Evolutionary conservation across 495 filamentous ascomycete genomes (phyloP).

Genomic region (Penicillium crystallinum): DNA sequence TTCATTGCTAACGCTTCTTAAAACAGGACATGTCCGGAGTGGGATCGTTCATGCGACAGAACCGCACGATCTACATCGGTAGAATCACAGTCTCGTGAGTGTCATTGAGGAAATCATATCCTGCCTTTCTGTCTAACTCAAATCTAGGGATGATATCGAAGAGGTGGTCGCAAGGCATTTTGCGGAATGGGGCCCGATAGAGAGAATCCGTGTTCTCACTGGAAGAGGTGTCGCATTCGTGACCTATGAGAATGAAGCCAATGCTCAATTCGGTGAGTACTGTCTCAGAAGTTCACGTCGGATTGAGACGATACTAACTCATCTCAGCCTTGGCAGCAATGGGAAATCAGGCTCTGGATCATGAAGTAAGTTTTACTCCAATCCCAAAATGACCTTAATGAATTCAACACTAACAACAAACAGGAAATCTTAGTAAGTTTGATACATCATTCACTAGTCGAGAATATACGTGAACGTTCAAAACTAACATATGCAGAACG

Average conservation of each 20-base stretch:
- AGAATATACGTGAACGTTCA: not conserved
- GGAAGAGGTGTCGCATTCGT: slow-evolving; percentile 81
- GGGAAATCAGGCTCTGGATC: slow-evolving; percentile 80
- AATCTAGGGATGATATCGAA: slow-evolving; percentile 73
- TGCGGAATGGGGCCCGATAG: slow-evolving; percentile 83
- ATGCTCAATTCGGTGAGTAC: slow-evolving; percentile 64
- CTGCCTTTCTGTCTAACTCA: not conserved
- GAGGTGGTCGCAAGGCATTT: slow-evolving; percentile 94
- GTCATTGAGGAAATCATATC: too few species aligned
- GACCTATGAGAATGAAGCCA: slow-evolving; percentile 67
- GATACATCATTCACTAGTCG: not conserved
- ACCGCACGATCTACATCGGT: slow-evolving; percentile 87
- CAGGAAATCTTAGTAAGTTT: slow-evolving; percentile 59
- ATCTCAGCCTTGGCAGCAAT: slow-evolving; percentile 61
- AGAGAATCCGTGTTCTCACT: slow-evolving; percentile 80
- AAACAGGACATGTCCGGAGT: slow-evolving; percentile 86
- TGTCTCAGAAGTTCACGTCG: not conserved
- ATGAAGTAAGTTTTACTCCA: slow-evolving; percentile 34
- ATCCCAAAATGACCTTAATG: not conserved
- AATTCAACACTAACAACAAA: not conserved
- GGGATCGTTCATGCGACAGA: slow-evolving; percentile 82
- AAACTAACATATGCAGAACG: slow-evolving; percentile 47
- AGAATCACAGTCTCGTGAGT: slow-evolving; percentile 1
- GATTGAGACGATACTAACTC: not conserved
- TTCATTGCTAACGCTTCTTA: slow-evolving; percentile 52